Base-by-base conservation (phyloP, 495 filamentous ascomycete genomes). In the Lepidopterella palustris region DNA sequence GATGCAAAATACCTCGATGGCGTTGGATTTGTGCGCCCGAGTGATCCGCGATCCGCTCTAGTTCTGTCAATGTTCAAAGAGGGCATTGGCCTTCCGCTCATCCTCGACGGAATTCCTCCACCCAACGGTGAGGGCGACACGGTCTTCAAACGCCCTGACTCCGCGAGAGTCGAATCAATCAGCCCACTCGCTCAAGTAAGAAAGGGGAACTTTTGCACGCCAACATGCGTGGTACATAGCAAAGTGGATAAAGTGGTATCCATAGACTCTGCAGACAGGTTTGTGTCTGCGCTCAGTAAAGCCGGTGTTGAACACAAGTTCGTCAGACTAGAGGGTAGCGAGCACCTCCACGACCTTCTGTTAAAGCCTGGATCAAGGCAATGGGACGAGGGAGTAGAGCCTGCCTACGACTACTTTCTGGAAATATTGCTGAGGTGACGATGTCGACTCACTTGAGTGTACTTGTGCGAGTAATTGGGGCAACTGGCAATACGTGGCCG, bases 391-490 rank as follows among this genome's bases (percentile, higher is more conserved):
- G n/a, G n/a, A n/a, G n/a, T n/a, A n/a, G n/a, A n/a, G n/a, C n/a
- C n/a, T n/a, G n/a, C n/a, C n/a, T n/a, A n/a, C n/a, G n/a, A n/a
- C n/a, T n/a, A n/a, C n/a, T n/a, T n/a, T n/a, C n/a, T n/a, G n/a
- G n/a, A n/a, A n/a, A n/a, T n/a, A n/a, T n/a, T n/a, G n/a, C n/a
- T n/a, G n/a, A n/a, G n/a, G n/a, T n/a, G n/a, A n/a, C n/a, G n/a
- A n/a, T n/a, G n/a, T n/a, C n/a, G n/a, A n/a, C n/a, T n/a, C n/a
- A n/a, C n/a, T n/a, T n/a, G n/a, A n/a, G n/a, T n/a, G n/a, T n/a
- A n/a, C n/a, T n/a, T n/a, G n/a, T n/a, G n/a, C n/a, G n/a, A 83
- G 76, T 48, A 89, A 89, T 67, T 90, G 85, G 85, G 82, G 82
- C 42, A 89, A 88, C 65, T 90, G 86, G 87, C 84, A 87, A 71